Evolutionary conservation across 2,329 filamentous ascomycete species (phyloP).

Genomic region (Dactylellina leptospora): DNA sequence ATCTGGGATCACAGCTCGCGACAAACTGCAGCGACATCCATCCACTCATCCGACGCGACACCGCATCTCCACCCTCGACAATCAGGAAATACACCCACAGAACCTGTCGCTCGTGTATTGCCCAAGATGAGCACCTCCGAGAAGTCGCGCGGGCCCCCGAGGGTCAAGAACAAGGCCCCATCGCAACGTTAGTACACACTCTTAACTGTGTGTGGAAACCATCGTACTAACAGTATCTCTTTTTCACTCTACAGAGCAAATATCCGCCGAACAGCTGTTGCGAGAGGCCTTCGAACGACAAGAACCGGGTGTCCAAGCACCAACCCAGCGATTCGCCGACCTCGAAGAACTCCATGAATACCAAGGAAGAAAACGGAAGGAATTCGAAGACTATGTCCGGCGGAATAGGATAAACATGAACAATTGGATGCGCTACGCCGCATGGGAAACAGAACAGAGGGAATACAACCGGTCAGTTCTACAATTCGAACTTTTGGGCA

Average conservation of each 20-base stretch:
- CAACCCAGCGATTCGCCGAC: slow-evolving; percentile 93
- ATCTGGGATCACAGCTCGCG: slow-evolving; percentile 12
- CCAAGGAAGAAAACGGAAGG: slow-evolving; percentile 92
- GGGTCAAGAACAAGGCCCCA: slow-evolving; percentile 98
- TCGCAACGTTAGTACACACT: slow-evolving; percentile 66
- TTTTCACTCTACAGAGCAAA: slow-evolving; percentile 71
- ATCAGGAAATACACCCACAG: neutral
- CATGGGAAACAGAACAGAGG: slow-evolving; percentile 98
- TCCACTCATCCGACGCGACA: slow-evolving; percentile 38
- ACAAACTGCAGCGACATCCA: slow-evolving; percentile 14
- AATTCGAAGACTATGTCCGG: slow-evolving; percentile 97
- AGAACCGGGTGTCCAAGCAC: slow-evolving; percentile 84
- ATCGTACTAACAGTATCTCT: slow-evolving; percentile 42
- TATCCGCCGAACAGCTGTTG: slow-evolving; percentile 95
- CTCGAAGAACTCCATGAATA: slow-evolving; percentile 98
- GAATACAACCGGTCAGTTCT: slow-evolving; percentile 72
- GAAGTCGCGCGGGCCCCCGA: slow-evolving; percentile 84
- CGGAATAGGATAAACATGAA: slow-evolving; percentile 95
- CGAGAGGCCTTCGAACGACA: slow-evolving; percentile 97
- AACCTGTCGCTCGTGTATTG: slow-evolving; percentile 6
- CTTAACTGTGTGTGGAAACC: slow-evolving; percentile 42
- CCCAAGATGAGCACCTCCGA: slow-evolving; percentile 72
- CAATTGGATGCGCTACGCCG: slow-evolving; percentile 98
- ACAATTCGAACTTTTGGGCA: no score
- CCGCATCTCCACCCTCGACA: neutral